Evolutionary conservation across 768 basidiomycete species (phyloP).

Genomic region (Candolleomyces aberdarensis): DNA sequence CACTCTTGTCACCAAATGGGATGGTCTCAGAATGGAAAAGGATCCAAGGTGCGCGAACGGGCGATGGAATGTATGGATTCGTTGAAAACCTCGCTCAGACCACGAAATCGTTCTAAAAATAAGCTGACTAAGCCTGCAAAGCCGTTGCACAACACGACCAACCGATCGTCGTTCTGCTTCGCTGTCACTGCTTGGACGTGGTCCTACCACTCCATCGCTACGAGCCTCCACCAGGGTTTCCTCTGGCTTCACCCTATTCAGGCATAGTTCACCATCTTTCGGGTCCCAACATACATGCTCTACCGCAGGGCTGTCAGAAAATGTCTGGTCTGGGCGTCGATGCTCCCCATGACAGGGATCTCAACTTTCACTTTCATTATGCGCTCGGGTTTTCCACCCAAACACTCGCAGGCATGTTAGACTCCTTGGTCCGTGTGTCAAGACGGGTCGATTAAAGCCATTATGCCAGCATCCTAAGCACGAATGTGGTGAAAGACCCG

Average conservation of each 20-base stretch:
- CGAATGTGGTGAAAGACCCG: constrained; percentile 49
- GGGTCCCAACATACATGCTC: constrained; percentile 85
- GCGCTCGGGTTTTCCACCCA: constrained; percentile 68
- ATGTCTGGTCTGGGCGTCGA: constrained; percentile 72
- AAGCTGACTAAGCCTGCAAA: too few relatives aligned
- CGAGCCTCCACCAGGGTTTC: constrained; percentile 95
- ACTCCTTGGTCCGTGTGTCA: constrained; percentile 87
- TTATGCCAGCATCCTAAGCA: constrained; percentile 76
- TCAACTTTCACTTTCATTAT: constrained; percentile 72
- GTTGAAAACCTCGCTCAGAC: too few relatives aligned
- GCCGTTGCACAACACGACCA: too few relatives aligned
- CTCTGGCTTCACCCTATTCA: constrained; percentile 92
- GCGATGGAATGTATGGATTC: too few relatives aligned
- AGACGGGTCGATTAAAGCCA: constrained; percentile 80
- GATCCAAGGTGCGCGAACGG: too few relatives aligned
- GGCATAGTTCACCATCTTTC: constrained; percentile 89
- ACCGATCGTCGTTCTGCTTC: too few relatives aligned
- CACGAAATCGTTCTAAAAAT: too few relatives aligned
- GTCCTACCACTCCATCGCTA: constrained; percentile 27
- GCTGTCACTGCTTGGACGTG: too few relatives aligned
- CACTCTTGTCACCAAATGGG: too few relatives aligned
- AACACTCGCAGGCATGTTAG: constrained; percentile 81
- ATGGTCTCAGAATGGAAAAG: too few relatives aligned
- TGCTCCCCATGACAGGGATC: constrained; percentile 64
- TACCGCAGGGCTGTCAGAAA: constrained; percentile 72